Evolutionary conservation across 2,329 filamentous ascomycete species (phyloP), one percentile per base, ranked within the genome.

Genomic region (Cladosporium sp.): DNA sequence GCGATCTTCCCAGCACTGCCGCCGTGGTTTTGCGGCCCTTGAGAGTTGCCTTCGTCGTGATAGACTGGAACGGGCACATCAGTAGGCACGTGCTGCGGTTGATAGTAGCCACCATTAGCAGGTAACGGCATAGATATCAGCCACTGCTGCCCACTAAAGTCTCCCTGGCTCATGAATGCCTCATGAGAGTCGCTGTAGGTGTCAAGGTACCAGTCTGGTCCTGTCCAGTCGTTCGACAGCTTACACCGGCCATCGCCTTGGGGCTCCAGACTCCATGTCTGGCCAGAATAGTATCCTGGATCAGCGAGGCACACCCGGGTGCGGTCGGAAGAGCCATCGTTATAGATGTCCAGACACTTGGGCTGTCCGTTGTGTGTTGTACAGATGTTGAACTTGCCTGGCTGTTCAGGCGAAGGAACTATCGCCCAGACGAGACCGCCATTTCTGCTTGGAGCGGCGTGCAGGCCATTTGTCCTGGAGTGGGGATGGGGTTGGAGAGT

Each of bases 101-200:
- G 8, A 44, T 44, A 18, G 21, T 11, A 14, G 7, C 41, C 18
- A n/a, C 7, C 18, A 44, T 5, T 10, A 44, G 41, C 18, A 1
- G 7, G 41, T 6, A 7, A 21, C 8, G 41, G 55, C 32, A 58
- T 2, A 7, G 55, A 24, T 4, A 58, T 38, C 55, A 58, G 32
- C 55, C 55, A 58, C 34, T 58, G 55, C 55, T 58, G 55, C 34
- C 30, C 55, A 38, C 55, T 58, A n/a, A 58, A 58, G 34, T 58
- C 32, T n/a, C 55, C 32, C 4, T n/a, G 28, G 32, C 32, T 58
- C 28, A 58, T 58, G n/a, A 58, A 58, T 2, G 55, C 55, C 55
- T 58, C 55, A 26, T 41, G 55, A 4, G 55, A 58, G 15, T 58
- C 55, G 32, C 55, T 58, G 32, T 58, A 58, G n/a, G 55, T 58